These are phyloP conservation scores for Blastocrithidia nonstop DNA, from an alignment of 208 protist genomes.

Conservation along the genomic window DNA sequence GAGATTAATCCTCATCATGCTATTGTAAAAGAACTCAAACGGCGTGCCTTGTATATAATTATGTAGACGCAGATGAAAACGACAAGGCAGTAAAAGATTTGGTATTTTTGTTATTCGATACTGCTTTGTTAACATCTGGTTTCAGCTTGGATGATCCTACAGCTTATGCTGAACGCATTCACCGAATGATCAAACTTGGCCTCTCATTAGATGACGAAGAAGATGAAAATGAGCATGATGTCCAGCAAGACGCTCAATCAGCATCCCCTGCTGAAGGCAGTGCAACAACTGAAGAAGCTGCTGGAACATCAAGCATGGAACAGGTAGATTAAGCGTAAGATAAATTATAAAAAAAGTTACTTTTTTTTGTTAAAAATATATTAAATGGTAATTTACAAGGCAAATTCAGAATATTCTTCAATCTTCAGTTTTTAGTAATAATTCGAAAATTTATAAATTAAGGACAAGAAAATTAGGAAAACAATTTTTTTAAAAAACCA, in stretches of 20 bases:
- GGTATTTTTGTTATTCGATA: conserved; percentile 96
- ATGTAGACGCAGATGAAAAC: conserved; percentile 86
- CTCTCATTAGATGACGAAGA: conserved; percentile 86
- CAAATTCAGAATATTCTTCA: too few relatives aligned
- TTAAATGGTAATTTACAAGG: too few relatives aligned
- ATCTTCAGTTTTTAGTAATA: too few relatives aligned
- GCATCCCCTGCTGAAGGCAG: conserved; percentile 12
- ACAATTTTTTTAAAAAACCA: too few relatives aligned
- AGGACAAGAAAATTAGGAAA: too few relatives aligned
- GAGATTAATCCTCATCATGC: conserved; percentile 97
- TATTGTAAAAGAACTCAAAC: conserved; percentile 91
- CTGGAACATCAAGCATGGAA: conserved; percentile 84
- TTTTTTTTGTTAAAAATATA: too few relatives aligned
- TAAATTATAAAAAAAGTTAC: too few relatives aligned
- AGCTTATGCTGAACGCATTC: conserved; percentile 89
- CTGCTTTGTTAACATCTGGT: conserved; percentile 94
- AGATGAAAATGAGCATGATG: conserved; percentile 13
- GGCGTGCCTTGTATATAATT: too few relatives aligned
- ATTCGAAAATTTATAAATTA: too few relatives aligned
- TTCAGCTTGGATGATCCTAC: conserved; percentile 96
- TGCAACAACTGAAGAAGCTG: conserved; percentile 38
- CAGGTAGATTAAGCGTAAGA: conserved; percentile 92
- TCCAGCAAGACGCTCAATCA: conserved; percentile 12
- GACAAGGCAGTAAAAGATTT: conserved; percentile 98
- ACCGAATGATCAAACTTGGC: conserved; percentile 97